phyloP scores from a whole-genome alignment of 1,139 yeast genomes.

The Saccharomyces pastorianus region DNA sequence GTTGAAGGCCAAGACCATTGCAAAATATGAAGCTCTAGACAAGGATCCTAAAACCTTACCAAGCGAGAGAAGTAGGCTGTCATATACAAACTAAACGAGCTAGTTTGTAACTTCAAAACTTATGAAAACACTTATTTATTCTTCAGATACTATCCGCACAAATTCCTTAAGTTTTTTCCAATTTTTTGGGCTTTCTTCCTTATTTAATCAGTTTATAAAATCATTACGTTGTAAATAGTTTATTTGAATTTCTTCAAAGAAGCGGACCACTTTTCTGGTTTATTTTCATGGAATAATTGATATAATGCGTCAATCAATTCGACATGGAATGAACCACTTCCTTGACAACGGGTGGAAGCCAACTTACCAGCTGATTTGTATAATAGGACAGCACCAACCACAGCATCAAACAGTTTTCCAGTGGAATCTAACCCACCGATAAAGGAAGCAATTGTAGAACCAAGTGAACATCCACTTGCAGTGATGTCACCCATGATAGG shows the following conservation, averaged over 20 bases:
- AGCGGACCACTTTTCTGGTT: conserved; percentile 26
- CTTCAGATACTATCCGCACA: not conserved
- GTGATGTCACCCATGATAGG: conserved; percentile 66
- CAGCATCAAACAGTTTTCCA: conserved; percentile 39
- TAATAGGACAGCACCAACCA: conserved; percentile 49
- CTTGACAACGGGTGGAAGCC: conserved; percentile 35
- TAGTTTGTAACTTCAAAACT: not conserved
- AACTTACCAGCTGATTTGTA: conserved; percentile 59
- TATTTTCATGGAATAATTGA: conserved; percentile 17
- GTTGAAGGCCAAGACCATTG: conserved; percentile 34
- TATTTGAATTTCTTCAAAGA: conserved; percentile 7
- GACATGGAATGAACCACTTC: conserved; percentile 28
- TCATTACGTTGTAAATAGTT: conserved; percentile 7
- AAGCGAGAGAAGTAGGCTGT: conserved; percentile 53
- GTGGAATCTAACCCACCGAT: conserved; percentile 39
- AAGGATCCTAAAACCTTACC: conserved; percentile 43
- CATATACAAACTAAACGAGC: conserved; percentile 43
- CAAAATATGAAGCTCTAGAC: conserved; percentile 39
- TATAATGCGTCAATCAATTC: conserved; percentile 27
- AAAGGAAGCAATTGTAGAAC: conserved; percentile 60
- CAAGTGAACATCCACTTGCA: conserved; percentile 83
- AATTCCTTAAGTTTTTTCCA: not conserved
- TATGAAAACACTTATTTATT: conserved; percentile 1
- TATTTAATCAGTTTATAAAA: conserved; percentile 6
- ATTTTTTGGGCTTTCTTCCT: not conserved